A percentile compares a stretch with the other conserved stretches of the same genome.
phyloP scores from a whole-genome alignment of 148 eudicot genomes.

The Gaultheria prostrata region DNA sequence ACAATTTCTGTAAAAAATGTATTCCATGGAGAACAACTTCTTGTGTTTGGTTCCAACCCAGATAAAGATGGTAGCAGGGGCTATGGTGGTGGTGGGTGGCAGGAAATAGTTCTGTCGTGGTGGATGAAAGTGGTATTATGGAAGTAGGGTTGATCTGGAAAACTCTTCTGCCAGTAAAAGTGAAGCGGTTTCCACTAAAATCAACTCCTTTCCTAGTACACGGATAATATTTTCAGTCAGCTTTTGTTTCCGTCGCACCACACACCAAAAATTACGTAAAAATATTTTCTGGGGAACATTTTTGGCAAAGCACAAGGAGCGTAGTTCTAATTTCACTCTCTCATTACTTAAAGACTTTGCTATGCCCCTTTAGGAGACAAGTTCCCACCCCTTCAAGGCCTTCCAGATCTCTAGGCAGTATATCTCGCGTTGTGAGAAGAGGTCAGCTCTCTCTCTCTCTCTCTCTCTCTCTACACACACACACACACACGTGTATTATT shows the following conservation, averaged over 20 bases:
- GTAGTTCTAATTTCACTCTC: neutral
- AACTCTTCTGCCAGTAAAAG: neutral
- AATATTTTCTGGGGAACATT: neutral
- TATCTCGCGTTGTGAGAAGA: slow-evolving; percentile 63
- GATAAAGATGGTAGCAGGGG: neutral
- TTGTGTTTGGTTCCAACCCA: neutral
- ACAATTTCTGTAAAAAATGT: neutral
- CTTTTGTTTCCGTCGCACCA: too few species aligned
- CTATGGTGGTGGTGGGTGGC: neutral
- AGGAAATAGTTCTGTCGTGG: neutral
- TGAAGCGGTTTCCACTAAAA: too few species aligned
- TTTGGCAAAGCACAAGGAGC: neutral
- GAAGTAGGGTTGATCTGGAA: neutral
- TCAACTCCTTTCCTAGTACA: too few species aligned
- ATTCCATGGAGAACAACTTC: neutral
- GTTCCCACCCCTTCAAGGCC: slow-evolving; percentile 81
- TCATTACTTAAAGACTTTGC: neutral
- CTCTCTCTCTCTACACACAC: slow-evolving; percentile 6
- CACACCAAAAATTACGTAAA: too few species aligned
- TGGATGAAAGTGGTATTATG: neutral
- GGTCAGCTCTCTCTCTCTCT: slow-evolving; percentile 33
- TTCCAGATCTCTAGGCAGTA: slow-evolving; percentile 69
- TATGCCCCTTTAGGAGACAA: slow-evolving; percentile 58
- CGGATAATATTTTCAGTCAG: too few species aligned
- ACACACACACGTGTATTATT: too few species aligned